A percentile compares a stretch with the other conserved stretches of the same genome.
phyloP scores from a whole-genome alignment of 2,329 filamentous ascomycete genomes.

The Scedosporium boydii region DNA sequence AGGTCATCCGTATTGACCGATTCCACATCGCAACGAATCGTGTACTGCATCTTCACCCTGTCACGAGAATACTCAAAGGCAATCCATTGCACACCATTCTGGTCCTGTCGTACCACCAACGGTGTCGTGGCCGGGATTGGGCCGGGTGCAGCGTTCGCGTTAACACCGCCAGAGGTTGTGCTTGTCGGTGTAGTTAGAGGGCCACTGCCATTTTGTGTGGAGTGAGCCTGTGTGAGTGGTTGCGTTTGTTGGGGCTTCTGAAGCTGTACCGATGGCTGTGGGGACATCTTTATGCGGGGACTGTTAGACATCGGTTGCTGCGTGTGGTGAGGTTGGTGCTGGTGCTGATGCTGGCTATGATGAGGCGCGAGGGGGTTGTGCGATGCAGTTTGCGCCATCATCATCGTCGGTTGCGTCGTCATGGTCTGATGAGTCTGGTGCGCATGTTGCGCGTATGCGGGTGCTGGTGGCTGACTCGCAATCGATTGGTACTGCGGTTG shows the following conservation, averaged over 20 bases:
- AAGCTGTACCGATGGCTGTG: constrained; percentile 51
- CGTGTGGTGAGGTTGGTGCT: constrained; percentile 23
- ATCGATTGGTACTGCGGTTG: constrained; percentile 58
- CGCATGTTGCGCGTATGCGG: constrained; percentile 51
- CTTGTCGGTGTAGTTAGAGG: constrained; percentile 33
- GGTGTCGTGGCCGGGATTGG: constrained; percentile 96
- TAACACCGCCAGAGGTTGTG: constrained; percentile 46
- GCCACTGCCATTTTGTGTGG: constrained; percentile 29
- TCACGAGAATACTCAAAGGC: constrained; percentile 97
- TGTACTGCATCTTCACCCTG: constrained; percentile 98
- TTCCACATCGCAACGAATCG: constrained; percentile 94
- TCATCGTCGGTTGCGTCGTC: constrained; percentile 55
- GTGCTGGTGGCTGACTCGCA: constrained; percentile 49
- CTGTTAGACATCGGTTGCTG: constrained; percentile 49
- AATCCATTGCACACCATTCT: constrained; percentile 97
- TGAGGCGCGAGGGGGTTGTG: constrained; percentile 52
- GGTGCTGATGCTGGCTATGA: constrained; percentile 23
- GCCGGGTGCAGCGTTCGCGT: constrained; percentile 85
- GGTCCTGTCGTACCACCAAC: constrained; percentile 85
- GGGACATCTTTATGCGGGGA: constrained; percentile 54
- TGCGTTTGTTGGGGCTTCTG: constrained; percentile 40
- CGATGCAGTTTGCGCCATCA: constrained; percentile 52
- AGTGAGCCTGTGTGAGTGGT: constrained; percentile 27
- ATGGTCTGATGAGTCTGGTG: constrained; percentile 48
- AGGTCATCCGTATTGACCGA: constrained; percentile 87